A percentile compares a stretch with the other conserved stretches of the same genome.
Conservation (phyloP, 352 stramenopile species). For the Globisporangium megalacanthum region DNA sequence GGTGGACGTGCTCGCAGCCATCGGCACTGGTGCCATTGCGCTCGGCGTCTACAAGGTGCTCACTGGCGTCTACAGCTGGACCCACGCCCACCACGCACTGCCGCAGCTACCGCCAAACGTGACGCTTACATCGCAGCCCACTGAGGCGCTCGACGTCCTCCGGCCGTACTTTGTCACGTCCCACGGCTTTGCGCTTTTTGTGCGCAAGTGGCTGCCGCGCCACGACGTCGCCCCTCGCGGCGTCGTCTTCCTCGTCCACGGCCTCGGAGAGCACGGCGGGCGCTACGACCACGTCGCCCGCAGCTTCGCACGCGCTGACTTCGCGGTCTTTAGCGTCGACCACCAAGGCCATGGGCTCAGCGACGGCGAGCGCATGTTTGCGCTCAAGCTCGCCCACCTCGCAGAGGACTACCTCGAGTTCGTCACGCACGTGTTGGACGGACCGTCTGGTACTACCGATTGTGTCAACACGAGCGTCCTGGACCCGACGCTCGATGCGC, state of each 20-base stretch:
- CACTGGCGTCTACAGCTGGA: slow-evolving; percentile 5
- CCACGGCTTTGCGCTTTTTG: slow-evolving; percentile 33
- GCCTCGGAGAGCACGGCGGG: slow-evolving; percentile 41
- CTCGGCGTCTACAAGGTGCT: slow-evolving; percentile 13
- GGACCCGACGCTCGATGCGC: slow-evolving; percentile 24
- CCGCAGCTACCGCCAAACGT: slow-evolving; percentile 8
- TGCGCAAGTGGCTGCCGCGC: slow-evolving; percentile 39
- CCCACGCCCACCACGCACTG: slow-evolving; percentile 15
- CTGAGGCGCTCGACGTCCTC: slow-evolving; percentile 14
- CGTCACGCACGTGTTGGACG: slow-evolving; percentile 34
- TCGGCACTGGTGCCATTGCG: slow-evolving; percentile 14
- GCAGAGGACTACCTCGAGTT: slow-evolving; percentile 52
- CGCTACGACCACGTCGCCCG: slow-evolving; percentile 48
- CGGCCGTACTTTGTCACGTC: slow-evolving; percentile 29
- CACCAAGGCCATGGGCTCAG: slow-evolving; percentile 54
- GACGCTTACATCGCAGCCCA: background rate
- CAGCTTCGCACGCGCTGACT: slow-evolving; percentile 25
- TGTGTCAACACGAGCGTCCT: slow-evolving; percentile 18
- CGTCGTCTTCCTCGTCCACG: slow-evolving; percentile 52
- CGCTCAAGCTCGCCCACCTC: slow-evolving; percentile 33
- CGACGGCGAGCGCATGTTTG: slow-evolving; percentile 55
- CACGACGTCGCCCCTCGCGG: slow-evolving; percentile 17
- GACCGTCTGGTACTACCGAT: background rate
- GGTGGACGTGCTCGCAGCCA: slow-evolving; percentile 7
- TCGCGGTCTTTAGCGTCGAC: slow-evolving; percentile 55